Conservation (phyloP, 352 stramenopile species). For the Achlya hypogyna region DNA sequence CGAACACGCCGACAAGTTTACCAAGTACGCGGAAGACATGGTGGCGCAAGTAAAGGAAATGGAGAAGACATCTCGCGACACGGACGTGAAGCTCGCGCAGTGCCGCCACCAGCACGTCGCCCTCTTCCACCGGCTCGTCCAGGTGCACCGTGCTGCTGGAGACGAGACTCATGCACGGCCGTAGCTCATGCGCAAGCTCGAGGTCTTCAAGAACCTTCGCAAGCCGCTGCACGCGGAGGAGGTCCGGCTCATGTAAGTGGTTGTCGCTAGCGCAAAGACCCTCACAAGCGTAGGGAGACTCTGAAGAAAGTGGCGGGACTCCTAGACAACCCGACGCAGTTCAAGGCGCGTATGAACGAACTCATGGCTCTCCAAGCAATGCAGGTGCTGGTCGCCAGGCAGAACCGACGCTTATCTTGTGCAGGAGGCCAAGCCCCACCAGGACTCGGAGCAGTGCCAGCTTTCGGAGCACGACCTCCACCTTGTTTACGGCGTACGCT, state of each 20-base stretch:
- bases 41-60: conserved; percentile 66
- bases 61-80: conserved; percentile 67
- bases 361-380: conserved; percentile 60
- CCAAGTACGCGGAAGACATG: conserved; percentile 67
- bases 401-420: too few species aligned
- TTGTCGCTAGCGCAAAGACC: neutral
- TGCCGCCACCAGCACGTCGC: conserved; percentile 77
- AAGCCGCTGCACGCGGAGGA: conserved; percentile 76
- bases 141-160: conserved; percentile 26
- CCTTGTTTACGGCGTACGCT: conserved; percentile 52
- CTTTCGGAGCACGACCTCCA: conserved; percentile 67
- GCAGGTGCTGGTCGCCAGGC: conserved; percentile 36
- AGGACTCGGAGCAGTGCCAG: conserved; percentile 28
- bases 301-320: conserved; percentile 78
- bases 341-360: conserved; percentile 81
- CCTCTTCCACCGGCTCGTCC: conserved; percentile 74
- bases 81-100: conserved; percentile 77
- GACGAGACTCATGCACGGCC: neutral
- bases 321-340: conserved; percentile 71
- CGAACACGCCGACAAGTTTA: conserved; percentile 70
- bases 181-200: conserved; percentile 80
- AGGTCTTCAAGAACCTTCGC: conserved; percentile 76
- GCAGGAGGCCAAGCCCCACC: neutral
- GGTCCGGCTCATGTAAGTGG: conserved; percentile 53
- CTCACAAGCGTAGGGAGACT: conserved; percentile 33